Base-by-base conservation (phyloP, 345 rosid species). In the Angophora floribunda region DNA sequence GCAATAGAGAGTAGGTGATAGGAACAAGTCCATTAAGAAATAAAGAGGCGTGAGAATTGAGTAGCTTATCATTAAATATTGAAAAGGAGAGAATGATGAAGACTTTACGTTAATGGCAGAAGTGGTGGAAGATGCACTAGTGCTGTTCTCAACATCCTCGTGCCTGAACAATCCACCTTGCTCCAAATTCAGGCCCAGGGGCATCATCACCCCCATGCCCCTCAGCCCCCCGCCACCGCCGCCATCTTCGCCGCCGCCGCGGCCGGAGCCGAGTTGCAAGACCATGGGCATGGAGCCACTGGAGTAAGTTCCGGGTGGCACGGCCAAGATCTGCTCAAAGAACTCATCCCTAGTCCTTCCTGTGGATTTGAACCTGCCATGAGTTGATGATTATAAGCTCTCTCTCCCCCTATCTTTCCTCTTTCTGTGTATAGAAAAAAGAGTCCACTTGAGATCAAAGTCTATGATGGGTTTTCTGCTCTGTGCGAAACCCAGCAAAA, bases 261-360 rank as follows among this genome's bases (percentile, higher is more conserved):
- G 84, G 49, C 84, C 84, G 47, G 95, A 93, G 75, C 94, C 94
- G 51, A 94, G 87, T 87, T 94, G 96, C 53, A 95, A 85, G 91
- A 89, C 92, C 97, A 95, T 93, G 86, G 96, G 92, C 87, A 91
- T 52, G 75, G 92, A 89, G 28, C 90, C 93, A 16, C 92, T 90
- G 3, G 93, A 93, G 51, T 93, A 94, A 10, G 92, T 93, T 10
- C 89, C 89, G 6, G 92, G 89, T 15, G 95, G 94, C 80, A 91
- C 95, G 3, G 93, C 91, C 90, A 95, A 87, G 90, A 95, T 94
- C 95, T 95, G 96, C 91, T 95, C 97, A 86, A 95, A 90, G 91
- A 95, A 95, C 85, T 95, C 97, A 88, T 95, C 96, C 95, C 96
- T 16, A 95, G 75, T 11, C 94, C 94, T 85, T 91, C 93, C 36